Conservation (phyloP, 805 yeast species). For the Yarrowia alimentaria region DNA sequence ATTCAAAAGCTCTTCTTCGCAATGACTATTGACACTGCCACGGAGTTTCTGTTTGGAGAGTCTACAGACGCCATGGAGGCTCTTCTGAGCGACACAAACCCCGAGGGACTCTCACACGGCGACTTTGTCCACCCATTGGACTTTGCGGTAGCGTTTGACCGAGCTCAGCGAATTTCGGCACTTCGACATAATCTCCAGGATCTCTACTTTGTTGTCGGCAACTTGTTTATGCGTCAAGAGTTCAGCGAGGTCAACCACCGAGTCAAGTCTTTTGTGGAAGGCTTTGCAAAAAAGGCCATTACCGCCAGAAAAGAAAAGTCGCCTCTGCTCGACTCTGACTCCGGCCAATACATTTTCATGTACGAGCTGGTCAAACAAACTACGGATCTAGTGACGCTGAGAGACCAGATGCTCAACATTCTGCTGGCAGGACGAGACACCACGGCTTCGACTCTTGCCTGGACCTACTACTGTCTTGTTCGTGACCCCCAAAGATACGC, state of each 20-base stretch:
- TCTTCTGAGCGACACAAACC: slow-evolving; percentile 29
- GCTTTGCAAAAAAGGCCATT: slow-evolving; percentile 45
- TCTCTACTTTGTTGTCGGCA: slow-evolving; percentile 30
- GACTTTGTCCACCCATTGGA: no score
- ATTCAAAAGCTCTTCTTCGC: slow-evolving; percentile 36
- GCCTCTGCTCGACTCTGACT: no score
- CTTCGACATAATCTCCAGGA: slow-evolving; percentile 31
- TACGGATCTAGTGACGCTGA: slow-evolving; percentile 47
- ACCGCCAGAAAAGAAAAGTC: slow-evolving; percentile 25
- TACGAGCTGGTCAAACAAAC: slow-evolving; percentile 51
- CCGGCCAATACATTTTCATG: slow-evolving; percentile 48
- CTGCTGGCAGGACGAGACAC: slow-evolving; percentile 57
- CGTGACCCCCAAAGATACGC: slow-evolving; percentile 39
- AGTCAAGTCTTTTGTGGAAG: slow-evolving; percentile 43
- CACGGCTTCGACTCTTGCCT: slow-evolving; percentile 51
- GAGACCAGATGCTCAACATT: slow-evolving; percentile 53
- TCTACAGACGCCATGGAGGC: slow-evolving; percentile 34
- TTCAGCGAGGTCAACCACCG: slow-evolving; percentile 39
- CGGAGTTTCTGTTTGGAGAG: slow-evolving; percentile 41
- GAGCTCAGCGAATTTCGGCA: slow-evolving; percentile 30
- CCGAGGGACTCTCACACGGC: no score
- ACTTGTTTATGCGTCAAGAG: slow-evolving; percentile 28
- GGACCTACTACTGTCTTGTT: slow-evolving; percentile 47
- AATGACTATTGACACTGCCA: slow-evolving; percentile 40
- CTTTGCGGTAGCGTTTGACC: slow-evolving; percentile 35